phyloP scores from a whole-genome alignment of 768 basidiomycete genomes.

The Agrocybe pediades region DNA sequence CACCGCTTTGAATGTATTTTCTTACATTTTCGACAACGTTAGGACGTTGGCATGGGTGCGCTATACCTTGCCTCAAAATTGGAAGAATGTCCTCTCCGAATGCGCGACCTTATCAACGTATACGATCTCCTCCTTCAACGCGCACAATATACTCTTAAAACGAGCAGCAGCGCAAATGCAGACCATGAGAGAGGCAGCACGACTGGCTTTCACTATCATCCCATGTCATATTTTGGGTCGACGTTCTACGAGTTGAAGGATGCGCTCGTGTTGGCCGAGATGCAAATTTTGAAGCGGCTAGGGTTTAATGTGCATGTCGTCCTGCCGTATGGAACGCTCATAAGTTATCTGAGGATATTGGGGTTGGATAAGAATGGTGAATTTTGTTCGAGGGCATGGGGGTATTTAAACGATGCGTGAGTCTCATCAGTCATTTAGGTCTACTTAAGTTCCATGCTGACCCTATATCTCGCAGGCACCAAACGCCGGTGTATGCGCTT shows the following conservation, averaged over 20 bases:
- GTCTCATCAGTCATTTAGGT: constrained; percentile 30
- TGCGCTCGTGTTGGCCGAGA: constrained; percentile 90
- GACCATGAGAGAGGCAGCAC: neutral
- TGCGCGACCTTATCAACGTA: constrained; percentile 93
- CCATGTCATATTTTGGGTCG: constrained; percentile 88
- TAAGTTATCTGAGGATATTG: constrained; percentile 91
- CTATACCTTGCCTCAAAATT: constrained; percentile 88
- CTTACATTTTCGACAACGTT: neutral
- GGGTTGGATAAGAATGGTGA: constrained; percentile 75
- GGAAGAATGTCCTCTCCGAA: constrained; percentile 88
- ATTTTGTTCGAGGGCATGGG: constrained; percentile 85
- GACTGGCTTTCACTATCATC: constrained; percentile 66
- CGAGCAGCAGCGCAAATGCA: constrained; percentile 26
- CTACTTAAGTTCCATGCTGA: neutral
- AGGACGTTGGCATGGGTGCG: constrained; percentile 92
- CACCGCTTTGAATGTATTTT: neutral
- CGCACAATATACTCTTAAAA: constrained; percentile 50
- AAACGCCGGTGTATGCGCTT: constrained; percentile 89
- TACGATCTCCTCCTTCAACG: constrained; percentile 89
- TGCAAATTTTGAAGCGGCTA: constrained; percentile 95
- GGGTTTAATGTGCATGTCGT: constrained; percentile 95
- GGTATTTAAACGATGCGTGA: constrained; percentile 94
- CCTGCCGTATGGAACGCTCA: constrained; percentile 89
- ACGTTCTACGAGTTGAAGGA: constrained; percentile 96
- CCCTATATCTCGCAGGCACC: constrained; percentile 56